Percentiles rank a stretch among this genome's conserved stretches.
Evolutionary conservation across 495 filamentous ascomycete species (phyloP).

Genomic region (Xylaria castorea): DNA sequence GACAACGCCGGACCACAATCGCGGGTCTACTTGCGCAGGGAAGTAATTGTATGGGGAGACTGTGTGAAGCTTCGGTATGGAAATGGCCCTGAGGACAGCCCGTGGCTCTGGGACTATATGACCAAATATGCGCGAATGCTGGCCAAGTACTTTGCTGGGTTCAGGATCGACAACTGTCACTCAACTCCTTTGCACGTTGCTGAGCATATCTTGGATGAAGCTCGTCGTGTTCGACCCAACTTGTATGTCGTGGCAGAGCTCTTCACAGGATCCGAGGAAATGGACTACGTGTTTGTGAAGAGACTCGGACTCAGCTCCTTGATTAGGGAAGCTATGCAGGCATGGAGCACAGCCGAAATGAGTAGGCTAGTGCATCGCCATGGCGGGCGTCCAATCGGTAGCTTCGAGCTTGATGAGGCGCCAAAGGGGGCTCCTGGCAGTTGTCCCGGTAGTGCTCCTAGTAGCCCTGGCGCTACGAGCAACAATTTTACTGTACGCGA

Average conservation of each 20-base stretch:
- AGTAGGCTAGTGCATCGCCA: constrained; percentile 93
- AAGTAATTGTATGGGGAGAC: constrained; percentile 98
- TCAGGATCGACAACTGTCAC: constrained; percentile 98
- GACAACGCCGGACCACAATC: constrained; percentile 93
- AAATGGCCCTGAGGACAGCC: constrained; percentile 77
- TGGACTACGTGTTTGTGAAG: constrained; percentile 95
- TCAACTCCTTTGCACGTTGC: constrained; percentile 94
- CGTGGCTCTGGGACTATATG: constrained; percentile 96
- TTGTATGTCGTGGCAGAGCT: constrained; percentile 94
- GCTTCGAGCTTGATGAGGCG: constrained; percentile 82
- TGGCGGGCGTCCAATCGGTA: constrained; percentile 92
- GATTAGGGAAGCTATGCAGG: constrained; percentile 97
- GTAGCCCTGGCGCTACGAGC: constrained; percentile 30
- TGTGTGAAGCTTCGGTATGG: constrained; percentile 98
- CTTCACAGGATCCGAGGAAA: constrained; percentile 94
- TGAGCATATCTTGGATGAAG: constrained; percentile 92
- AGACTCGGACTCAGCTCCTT: constrained; percentile 87
- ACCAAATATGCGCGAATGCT: constrained; percentile 88
- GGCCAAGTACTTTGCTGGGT: constrained; percentile 93
- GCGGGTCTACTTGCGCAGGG: constrained; percentile 85
- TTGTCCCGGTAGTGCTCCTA: constrained; percentile 37
- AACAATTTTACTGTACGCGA: constrained; percentile 51
- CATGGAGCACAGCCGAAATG: constrained; percentile 92
- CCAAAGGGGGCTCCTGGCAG: constrained; percentile 40
- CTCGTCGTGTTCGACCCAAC: constrained; percentile 84